phyloP scores from a whole-genome alignment of 352 stramenopile species.

The Globisporangium echinulatum region DNA sequence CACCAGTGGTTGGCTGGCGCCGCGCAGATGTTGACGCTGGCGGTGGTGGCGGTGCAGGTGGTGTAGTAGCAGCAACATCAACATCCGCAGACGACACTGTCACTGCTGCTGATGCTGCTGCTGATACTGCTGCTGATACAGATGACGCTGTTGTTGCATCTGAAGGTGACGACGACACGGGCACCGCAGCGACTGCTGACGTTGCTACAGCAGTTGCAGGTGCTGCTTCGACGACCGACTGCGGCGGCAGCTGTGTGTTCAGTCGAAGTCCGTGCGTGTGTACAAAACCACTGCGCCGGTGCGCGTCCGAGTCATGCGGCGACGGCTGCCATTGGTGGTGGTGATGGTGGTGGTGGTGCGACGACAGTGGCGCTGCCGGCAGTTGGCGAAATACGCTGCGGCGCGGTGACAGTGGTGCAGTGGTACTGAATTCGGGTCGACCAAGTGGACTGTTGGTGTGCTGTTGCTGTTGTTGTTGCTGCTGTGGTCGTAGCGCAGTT shows the following conservation, averaged over 20 bases:
- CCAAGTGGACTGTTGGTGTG: slow-evolving; percentile 3
- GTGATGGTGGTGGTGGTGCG: too few species aligned
- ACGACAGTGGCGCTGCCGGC: neutral
- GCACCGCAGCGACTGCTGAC: neutral
- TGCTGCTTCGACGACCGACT: neutral
- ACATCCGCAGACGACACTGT: too few species aligned
- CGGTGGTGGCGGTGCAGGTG: neutral
- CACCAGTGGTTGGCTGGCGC: neutral
- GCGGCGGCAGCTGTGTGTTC: slow-evolving; percentile 1
- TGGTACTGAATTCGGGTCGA: slow-evolving; percentile 5
- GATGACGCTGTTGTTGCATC: neutral
- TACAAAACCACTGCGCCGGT: slow-evolving; percentile 7
- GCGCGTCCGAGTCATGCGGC: slow-evolving; percentile 3
- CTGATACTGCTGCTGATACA: too few species aligned
- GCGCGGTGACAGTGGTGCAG: slow-evolving; percentile 11
- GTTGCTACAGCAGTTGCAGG: neutral
- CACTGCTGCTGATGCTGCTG: too few species aligned
- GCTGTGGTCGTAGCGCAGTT: neutral
- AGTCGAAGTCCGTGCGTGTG: slow-evolving; percentile 3
- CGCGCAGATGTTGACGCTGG: neutral
- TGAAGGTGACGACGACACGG: neutral
- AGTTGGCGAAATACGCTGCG: slow-evolving; percentile 12
- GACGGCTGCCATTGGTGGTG: slow-evolving; percentile 3
- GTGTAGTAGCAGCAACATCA: neutral
- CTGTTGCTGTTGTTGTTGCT: slow-evolving; percentile 8